Base-by-base conservation (phyloP, 768 basidiomycete genomes). In the Tulasnella sp. region DNA sequence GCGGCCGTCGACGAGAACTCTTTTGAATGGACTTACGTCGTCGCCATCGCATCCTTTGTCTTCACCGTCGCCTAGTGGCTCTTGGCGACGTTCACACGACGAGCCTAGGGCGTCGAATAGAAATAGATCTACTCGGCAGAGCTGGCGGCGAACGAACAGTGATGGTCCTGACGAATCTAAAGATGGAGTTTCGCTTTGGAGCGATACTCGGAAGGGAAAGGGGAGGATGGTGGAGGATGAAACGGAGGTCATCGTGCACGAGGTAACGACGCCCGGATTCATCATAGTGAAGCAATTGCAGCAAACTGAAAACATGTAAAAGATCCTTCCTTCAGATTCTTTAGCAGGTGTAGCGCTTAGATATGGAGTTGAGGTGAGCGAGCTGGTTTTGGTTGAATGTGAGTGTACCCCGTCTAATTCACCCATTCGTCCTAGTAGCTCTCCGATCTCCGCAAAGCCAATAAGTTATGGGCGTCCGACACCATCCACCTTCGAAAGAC, bases 391-490 rank as follows among this genome's bases (percentile, higher is more conserved):
- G 26, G 21, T 10, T 24, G 21, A 15, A 8, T 43, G 2, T 29
- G 21, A 48, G 8, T 50, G 21, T 23, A 17, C 2, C 30, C 17
- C 7, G n/a, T 21, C 2, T 23, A 21, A 30, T 15, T 27, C 41
- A 38, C 1, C 21, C 17, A 2, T 11, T 43, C 44, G 59, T 30
- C 23, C 7, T 13, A 51, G 9, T 9, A 76, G 75, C 66, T 74
- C 55, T 79, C 88, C 26, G 84, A 86, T 13, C 78, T 99, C 11
- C 84, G 94, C 50, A 78, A 83, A 65, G 84, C 84, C 50, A 99
- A 99, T 70, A 89, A 93, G 64, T 75, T 99, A 7, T 99, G 96
- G 96, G 70, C 90, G 4, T 86, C 88, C 5, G 96, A 98, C 69
- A 79, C 90, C 1, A 87, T 99, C 48, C 90, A 95, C 72, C 78